Percentiles rank a stretch among this genome's conserved stretches.
Conservation (phyloP, 352 stramenopile genomes). For the Globisporangium splendens region DNA sequence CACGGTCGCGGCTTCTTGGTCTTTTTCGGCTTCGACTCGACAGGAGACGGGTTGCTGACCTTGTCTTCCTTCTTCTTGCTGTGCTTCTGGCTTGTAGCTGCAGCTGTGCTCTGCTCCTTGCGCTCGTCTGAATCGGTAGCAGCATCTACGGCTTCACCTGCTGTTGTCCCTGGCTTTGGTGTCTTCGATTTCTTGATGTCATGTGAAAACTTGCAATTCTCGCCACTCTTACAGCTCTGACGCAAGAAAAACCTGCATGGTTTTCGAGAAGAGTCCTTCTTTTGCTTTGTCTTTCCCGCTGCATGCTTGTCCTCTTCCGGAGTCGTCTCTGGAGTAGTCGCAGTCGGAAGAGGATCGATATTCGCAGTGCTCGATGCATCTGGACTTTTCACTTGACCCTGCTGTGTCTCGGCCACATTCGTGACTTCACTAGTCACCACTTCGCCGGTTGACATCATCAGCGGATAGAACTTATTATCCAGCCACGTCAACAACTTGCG, state of each 20-base stretch:
- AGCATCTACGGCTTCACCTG: no score
- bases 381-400: background rate
- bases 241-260: conserved; percentile 48
- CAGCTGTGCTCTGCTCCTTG: no score
- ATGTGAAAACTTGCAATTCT: conserved; percentile 67
- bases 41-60: background rate
- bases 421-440: background rate
- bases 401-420: background rate
- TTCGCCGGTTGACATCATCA: conserved; percentile 13
- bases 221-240: conserved; percentile 53
- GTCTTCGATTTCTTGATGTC: conserved; percentile 15
- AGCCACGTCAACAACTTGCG: conserved; percentile 80
- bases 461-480: conserved; percentile 70
- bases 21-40: conserved; percentile 7
- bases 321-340: background rate
- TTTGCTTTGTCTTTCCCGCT: conserved; percentile 3
- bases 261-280: conserved; percentile 16
- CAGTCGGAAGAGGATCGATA: no score
- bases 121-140: no score
- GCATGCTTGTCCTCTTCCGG: background rate
- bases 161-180: background rate
- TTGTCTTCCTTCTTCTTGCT: conserved; percentile 8
- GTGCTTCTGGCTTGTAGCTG: no score
- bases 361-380: background rate
- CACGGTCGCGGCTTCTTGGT: conserved; percentile 20